Percentiles rank a stretch among this genome's conserved stretches.
phyloP scores from a whole-genome alignment of 164 flowering plant genomes.

The Nelumbo lutea region DNA sequence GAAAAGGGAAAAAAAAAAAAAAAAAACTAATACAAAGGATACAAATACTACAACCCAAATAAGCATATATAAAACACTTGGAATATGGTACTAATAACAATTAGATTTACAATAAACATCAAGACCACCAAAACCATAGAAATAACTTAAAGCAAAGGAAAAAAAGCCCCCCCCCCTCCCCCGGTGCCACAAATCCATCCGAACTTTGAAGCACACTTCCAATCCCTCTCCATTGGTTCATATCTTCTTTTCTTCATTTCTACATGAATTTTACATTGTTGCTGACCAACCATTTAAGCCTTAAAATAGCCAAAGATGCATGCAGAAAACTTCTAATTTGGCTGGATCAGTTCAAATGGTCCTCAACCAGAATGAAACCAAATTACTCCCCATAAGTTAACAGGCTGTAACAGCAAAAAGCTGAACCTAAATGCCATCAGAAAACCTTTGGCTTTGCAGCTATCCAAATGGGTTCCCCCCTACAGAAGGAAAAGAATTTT shows the following conservation, averaged over 20 bases:
- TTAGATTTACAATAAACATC: slow-evolving; percentile 13
- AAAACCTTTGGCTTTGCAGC: slow-evolving; percentile 4
- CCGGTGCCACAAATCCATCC: too few relatives aligned
- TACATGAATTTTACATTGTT: neutral
- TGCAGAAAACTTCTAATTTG: neutral
- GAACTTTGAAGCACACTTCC: too few relatives aligned
- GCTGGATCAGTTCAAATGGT: slow-evolving; percentile 10
- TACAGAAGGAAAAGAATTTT: slow-evolving; percentile 32
- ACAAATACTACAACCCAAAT: slow-evolving; percentile 3
- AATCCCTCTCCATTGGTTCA: too few relatives aligned
- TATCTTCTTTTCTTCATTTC: neutral
- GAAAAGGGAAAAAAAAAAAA: neutral
- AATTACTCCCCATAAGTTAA: slow-evolving; percentile 9
- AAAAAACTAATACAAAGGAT: neutral
- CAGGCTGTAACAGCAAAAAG: slow-evolving; percentile 5
- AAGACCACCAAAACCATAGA: neutral
- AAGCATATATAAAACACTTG: slow-evolving; percentile 5
- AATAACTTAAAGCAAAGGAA: too few relatives aligned
- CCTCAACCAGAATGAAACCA: slow-evolving; percentile 17
- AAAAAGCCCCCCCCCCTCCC: too few relatives aligned
- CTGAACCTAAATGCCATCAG: slow-evolving; percentile 11
- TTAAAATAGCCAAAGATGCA: slow-evolving; percentile 9
- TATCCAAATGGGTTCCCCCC: slow-evolving; percentile 81
- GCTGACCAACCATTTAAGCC: neutral
- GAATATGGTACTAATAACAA: slow-evolving; percentile 1